phyloP scores from a whole-genome alignment of 495 filamentous ascomycete species.

The Neurospora pannonica region DNA sequence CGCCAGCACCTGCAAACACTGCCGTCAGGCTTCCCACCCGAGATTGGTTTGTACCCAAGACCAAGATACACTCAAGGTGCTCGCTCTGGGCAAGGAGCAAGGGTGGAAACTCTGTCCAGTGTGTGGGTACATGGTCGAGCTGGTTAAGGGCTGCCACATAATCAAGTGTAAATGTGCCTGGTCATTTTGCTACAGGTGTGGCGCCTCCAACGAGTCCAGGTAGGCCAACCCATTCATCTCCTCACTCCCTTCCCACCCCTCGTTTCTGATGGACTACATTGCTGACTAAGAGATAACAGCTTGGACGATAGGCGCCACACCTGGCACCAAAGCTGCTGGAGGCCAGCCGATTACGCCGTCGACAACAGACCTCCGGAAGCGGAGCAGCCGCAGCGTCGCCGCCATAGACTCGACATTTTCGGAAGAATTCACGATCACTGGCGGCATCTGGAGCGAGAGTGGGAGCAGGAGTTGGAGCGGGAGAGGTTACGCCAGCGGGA shows the following conservation, averaged over 20 bases:
- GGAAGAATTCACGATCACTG: not conserved
- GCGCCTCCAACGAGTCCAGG: not conserved
- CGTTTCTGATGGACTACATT: not conserved
- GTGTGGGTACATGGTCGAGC: slow-evolving; percentile 1
- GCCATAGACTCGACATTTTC: not conserved
- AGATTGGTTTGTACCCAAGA: not conserved
- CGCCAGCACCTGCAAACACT: not conserved
- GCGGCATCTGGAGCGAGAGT: not conserved
- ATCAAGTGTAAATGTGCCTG: slow-evolving; percentile 2
- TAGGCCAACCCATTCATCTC: not conserved
- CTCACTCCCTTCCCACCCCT: not conserved
- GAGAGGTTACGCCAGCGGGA: not conserved
- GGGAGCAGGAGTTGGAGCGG: not conserved
- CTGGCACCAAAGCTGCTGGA: not conserved
- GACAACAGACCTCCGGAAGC: not conserved
- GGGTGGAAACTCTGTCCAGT: slow-evolving; percentile 4
- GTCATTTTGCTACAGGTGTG: slow-evolving; percentile 2
- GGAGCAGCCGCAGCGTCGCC: not conserved
- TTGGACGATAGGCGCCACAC: not conserved
- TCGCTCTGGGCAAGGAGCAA: not conserved
- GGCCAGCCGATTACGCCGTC: not conserved
- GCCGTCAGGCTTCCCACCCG: not conserved
- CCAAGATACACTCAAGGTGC: slow-evolving; percentile 1
- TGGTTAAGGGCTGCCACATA: not conserved
- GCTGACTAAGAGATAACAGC: not conserved